A percentile compares a stretch with the other conserved stretches of the same genome.
phyloP scores from a whole-genome alignment of 768 basidiomycete species.

The Boletus subcaerulescens region DNA sequence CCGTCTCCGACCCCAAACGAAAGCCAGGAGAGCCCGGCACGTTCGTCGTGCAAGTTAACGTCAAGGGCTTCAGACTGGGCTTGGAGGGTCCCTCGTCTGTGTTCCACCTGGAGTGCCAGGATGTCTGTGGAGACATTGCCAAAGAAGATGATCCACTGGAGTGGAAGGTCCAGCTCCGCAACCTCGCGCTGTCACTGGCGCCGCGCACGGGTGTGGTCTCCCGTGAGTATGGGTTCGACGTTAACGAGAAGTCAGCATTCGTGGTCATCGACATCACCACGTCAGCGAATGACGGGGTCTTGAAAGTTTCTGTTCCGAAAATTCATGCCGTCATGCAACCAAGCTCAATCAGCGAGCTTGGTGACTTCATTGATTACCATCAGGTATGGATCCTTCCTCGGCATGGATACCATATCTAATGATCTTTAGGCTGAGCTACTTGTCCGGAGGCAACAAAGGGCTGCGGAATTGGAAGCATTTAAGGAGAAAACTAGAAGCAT shows the following conservation, averaged over 20 bases:
- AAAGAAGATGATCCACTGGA: constrained; percentile 40
- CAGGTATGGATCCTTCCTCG: constrained; percentile 47
- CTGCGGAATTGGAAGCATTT: constrained; percentile 76
- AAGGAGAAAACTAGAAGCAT: constrained; percentile 76
- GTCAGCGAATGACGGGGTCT: constrained; percentile 29
- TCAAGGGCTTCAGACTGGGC: constrained; percentile 79
- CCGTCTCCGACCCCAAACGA: constrained; percentile 6
- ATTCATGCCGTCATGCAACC: constrained; percentile 94
- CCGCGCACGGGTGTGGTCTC: constrained; percentile 44
- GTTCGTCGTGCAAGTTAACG: constrained; percentile 55
- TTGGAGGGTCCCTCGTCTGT: constrained; percentile 72
- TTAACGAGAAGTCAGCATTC: constrained; percentile 74
- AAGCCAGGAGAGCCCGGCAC: constrained; percentile 19
- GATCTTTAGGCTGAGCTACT: constrained; percentile 65
- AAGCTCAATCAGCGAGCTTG: constrained; percentile 86
- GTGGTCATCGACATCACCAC: constrained; percentile 74
- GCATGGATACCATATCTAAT: constrained; percentile 5
- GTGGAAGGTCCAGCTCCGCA: constrained; percentile 72
- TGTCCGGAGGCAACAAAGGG: constrained; percentile 69
- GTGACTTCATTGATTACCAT: constrained; percentile 83
- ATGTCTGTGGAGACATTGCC: constrained; percentile 62
- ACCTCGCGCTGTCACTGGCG: constrained; percentile 81
- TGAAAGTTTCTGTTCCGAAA: constrained; percentile 63
- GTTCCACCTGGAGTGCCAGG: constrained; percentile 71
- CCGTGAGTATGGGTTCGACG: constrained; percentile 45